phyloP scores from a whole-genome alignment of 306 rosid genomes.

The Acmispon strigosus region DNA sequence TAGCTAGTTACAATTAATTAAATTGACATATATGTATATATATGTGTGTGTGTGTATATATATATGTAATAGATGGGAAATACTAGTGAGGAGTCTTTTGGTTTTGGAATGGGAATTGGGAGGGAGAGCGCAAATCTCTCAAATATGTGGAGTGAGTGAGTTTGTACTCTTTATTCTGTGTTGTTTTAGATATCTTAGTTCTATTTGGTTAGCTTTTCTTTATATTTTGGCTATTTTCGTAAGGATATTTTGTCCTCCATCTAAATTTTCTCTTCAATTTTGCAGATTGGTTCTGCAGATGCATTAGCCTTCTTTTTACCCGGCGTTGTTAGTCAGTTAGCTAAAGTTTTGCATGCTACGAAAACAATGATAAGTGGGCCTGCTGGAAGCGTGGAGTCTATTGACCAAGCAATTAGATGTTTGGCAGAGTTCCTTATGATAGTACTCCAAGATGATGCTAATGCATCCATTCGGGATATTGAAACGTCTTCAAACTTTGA shows the following conservation, averaged over 20 bases:
- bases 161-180: neutral
- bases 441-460: conserved; percentile 72
- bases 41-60: neutral
- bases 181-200: neutral
- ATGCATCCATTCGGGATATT: conserved; percentile 35
- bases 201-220: neutral
- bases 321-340: conserved; percentile 80
- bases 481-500: conserved; percentile 28
- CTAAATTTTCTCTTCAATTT: neutral
- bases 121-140: neutral
- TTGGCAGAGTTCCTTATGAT: conserved; percentile 86
- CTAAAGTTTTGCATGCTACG: conserved; percentile 72
- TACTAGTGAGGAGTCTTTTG: neutral
- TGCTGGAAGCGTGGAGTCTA: conserved; percentile 72
- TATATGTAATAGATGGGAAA: neutral
- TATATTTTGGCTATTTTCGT: neutral
- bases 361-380: conserved; percentile 84
- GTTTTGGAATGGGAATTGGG: neutral
- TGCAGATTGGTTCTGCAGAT: conserved; percentile 85
- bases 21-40: neutral
- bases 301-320: conserved; percentile 94
- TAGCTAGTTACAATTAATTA: neutral
- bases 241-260: neutral
- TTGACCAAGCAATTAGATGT: conserved; percentile 75
- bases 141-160: neutral